These are phyloP conservation scores for Aspergillus cejpii DNA, from an alignment of 2,329 filamentous ascomycete species.

Conservation along the genomic window DNA sequence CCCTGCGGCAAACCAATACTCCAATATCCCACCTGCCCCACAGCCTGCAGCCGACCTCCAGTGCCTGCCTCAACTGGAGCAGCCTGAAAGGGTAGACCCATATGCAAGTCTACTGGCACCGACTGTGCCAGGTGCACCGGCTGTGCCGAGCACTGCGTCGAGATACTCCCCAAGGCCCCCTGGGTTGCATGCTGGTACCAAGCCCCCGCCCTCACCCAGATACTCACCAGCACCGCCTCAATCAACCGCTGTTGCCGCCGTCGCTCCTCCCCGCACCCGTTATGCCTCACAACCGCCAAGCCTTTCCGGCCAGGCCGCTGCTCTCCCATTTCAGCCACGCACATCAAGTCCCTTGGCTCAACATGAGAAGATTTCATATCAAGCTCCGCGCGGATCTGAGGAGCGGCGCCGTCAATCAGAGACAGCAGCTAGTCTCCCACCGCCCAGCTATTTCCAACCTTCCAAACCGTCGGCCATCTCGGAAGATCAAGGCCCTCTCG, in stretches of 20 bases:
- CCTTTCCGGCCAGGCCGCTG: slow-evolving; percentile 21
- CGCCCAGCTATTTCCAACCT: slow-evolving; percentile 16
- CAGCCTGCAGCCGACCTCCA: slow-evolving; percentile 15
- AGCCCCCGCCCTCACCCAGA: slow-evolving; percentile 35
- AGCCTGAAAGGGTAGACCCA: slow-evolving; percentile 29
- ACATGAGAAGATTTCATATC: slow-evolving; percentile 37
- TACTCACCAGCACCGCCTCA: slow-evolving; percentile 44
- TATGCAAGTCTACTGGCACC: slow-evolving; percentile 26
- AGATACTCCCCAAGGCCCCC: slow-evolving; percentile 40
- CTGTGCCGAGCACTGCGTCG: slow-evolving; percentile 29
- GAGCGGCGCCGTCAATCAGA: slow-evolving; percentile 23
- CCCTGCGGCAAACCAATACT: slow-evolving; percentile 16
- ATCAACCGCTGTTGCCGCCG: slow-evolving; percentile 19
- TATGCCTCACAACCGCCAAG: slow-evolving; percentile 37
- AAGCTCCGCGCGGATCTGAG: slow-evolving; percentile 18
- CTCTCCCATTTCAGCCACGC: slow-evolving; percentile 54
- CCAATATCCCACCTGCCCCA: slow-evolving; percentile 15
- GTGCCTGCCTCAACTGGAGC: slow-evolving; percentile 24
- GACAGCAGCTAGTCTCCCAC: slow-evolving; percentile 19
- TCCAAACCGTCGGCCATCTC: slow-evolving; percentile 10
- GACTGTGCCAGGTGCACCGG: slow-evolving; percentile 23
- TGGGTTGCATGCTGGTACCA: slow-evolving; percentile 26
- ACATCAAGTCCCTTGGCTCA: slow-evolving; percentile 60
- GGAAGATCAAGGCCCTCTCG: slow-evolving; percentile 12
- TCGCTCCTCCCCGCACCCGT: slow-evolving; percentile 27